Percentiles rank a stretch among this genome's conserved stretches.
Conservation (phyloP, 768 basidiomycete species). For the Porphyrellus cyaneotinctus region DNA sequence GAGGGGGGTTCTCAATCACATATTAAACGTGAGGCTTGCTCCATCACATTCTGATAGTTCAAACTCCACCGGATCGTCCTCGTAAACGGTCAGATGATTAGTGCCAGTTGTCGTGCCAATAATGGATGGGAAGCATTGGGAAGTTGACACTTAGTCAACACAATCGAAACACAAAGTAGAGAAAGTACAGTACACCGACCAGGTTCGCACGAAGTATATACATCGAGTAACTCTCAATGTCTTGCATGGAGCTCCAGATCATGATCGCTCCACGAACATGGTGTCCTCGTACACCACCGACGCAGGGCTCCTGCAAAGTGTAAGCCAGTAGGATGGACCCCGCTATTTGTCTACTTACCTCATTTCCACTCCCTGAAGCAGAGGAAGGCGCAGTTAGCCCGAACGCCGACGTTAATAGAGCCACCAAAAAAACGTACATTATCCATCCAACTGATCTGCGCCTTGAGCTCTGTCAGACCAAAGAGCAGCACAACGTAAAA, state of each 20-base stretch:
- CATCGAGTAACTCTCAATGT: no score
- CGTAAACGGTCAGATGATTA: no score
- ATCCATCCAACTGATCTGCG: slow-evolving; percentile 44
- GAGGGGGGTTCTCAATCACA: background rate
- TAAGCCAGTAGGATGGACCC: background rate
- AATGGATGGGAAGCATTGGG: no score
- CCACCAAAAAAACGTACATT: slow-evolving; percentile 30
- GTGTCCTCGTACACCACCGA: slow-evolving; percentile 25
- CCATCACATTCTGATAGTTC: no score
- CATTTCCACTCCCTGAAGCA: slow-evolving; percentile 33
- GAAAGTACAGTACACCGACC: no score
- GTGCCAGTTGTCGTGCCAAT: no score
- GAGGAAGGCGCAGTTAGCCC: background rate
- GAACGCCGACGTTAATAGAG: background rate
- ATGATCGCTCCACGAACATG: background rate
- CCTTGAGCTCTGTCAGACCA: slow-evolving; percentile 50
- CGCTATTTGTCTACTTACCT: slow-evolving; percentile 18
- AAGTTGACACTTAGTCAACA: no score
- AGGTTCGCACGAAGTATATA: no score
- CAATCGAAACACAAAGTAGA: no score
- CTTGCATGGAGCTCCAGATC: background rate
- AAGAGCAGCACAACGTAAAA: slow-evolving; percentile 44
- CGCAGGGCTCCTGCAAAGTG: slow-evolving; percentile 23
- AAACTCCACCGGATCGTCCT: no score
- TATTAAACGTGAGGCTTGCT: background rate